Evolutionary conservation across 495 filamentous ascomycete species (phyloP), one percentile per base, ranked within the genome.

Genomic region (Aspergillus sclerotiicarbonarius): DNA sequence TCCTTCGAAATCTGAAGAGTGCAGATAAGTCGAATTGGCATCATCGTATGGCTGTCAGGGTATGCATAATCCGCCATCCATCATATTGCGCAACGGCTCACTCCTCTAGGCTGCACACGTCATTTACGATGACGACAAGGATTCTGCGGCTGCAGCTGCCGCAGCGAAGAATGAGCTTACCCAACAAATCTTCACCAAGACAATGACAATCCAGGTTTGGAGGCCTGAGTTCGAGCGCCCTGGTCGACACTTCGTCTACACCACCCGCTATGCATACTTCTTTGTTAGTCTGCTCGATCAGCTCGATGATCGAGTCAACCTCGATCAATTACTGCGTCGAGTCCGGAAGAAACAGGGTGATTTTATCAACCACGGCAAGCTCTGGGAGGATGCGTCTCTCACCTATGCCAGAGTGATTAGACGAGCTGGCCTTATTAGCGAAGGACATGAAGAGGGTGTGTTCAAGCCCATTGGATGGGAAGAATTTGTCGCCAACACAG

Each of bases 11-110:
- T 50, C 81, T 98, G 52, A 88, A 90, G 58, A 84, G 83, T 48
- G 90, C 90, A 20, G 94, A 99, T 66, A 96, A 96, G 73, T 86
- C 89, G 4, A 91, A 96, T 64, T 99, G 94, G 94, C 94, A 99
- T 68, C 94, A 99, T 64, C 88, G 94, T 2, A 91, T 99, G 77
- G 88, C 89, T 60, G 82, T 84, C 48, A 86, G 92, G 33, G 85
- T 82, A 71, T 52, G 68, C 56, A 31, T 49, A 45, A 45, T 32
- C 18, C 16, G 15, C 6, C 10, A 19, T n/a, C 25, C 25, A 35
- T 30, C 46, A 49, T 31, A 15, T 51, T 20, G 25, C 52, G 16
- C 29, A 15, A 13, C 19, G n/a, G 48, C 58, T 74, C 52, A 71
- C 62, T 31, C 43, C 29, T 37, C 3, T 51, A 81, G 74, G 77